Percentiles rank a stretch among this genome's conserved stretches.
These are phyloP conservation scores for Pichia sorboxylosa DNA, from an alignment of 1,139 yeast genomes.

Conservation along the genomic window DNA sequence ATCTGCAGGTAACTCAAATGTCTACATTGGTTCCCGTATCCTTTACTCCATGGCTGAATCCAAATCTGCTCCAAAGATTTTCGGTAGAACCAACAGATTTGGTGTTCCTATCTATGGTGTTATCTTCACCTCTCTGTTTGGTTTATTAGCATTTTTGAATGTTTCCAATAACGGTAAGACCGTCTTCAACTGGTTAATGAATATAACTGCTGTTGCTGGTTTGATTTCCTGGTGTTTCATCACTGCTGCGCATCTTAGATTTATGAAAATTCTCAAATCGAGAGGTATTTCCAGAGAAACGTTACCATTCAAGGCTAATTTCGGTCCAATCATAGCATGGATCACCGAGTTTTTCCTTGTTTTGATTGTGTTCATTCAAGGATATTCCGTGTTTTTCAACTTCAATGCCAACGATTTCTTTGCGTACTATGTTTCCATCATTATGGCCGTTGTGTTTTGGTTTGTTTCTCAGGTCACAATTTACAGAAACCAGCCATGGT, in stretches of 20 bases:
- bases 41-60: constrained; percentile 55
- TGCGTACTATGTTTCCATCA: constrained; percentile 54
- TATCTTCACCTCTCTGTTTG: constrained; percentile 45
- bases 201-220: constrained; percentile 70
- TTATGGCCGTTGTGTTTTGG: constrained; percentile 44
- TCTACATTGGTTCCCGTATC: constrained; percentile 68
- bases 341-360: constrained; percentile 40
- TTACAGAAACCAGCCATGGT: constrained; percentile 29
- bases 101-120: constrained; percentile 67
- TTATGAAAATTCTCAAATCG: constrained; percentile 46
- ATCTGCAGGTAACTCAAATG: constrained; percentile 75
- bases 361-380: constrained; percentile 56
- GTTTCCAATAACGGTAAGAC: constrained; percentile 45
- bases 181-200: constrained; percentile 78
- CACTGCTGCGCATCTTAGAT: constrained; percentile 52
- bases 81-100: constrained; percentile 37
- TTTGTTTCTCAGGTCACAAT: constrained; percentile 29
- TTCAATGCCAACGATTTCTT: constrained; percentile 47
- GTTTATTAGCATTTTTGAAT: constrained; percentile 60
- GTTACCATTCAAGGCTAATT: constrained; percentile 57
- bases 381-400: constrained; percentile 49
- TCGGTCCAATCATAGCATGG: constrained; percentile 55
- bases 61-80: constrained; percentile 49
- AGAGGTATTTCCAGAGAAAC: constrained; percentile 53
- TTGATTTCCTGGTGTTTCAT: constrained; percentile 66